Conservation (phyloP, 768 basidiomycete species). For the Boletus tylopilopsis region DNA sequence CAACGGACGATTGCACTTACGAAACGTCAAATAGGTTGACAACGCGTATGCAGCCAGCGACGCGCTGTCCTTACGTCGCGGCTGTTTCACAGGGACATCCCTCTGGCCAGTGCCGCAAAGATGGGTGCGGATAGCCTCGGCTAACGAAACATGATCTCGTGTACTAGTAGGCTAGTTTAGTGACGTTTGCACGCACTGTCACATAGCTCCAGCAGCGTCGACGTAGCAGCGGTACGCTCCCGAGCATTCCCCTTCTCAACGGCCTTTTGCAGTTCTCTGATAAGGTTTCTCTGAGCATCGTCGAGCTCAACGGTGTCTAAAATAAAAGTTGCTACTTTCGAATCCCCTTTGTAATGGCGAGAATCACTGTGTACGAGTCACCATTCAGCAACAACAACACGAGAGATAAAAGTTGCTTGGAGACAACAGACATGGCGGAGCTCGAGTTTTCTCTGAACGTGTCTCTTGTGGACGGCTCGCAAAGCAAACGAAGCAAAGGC, state of each 20-base stretch:
- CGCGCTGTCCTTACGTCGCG: constrained; percentile 7
- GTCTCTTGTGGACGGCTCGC: no score
- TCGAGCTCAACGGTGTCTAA: neutral
- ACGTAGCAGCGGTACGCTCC: neutral
- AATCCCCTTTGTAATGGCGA: neutral
- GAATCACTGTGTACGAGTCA: no score
- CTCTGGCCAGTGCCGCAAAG: constrained; percentile 5
- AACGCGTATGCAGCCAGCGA: constrained; percentile 20
- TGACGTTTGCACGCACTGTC: neutral
- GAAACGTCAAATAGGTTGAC: constrained; percentile 8
- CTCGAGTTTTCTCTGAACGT: no score
- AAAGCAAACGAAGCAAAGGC: no score
- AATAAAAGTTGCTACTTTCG: neutral
- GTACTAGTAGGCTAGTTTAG: neutral
- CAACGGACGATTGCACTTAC: constrained; percentile 2
- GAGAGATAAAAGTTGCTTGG: no score
- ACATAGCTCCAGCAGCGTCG: neutral
- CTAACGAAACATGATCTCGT: constrained; percentile 3
- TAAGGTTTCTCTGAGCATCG: neutral
- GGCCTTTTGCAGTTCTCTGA: neutral
- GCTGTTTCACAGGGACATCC: constrained; percentile 7
- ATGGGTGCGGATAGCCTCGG: neutral
- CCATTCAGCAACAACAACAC: no score
- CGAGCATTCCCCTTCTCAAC: neutral
- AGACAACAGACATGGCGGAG: no score